A percentile compares a stretch with the other conserved stretches of the same genome.
Conservation (phyloP, 2,329 filamentous ascomycete genomes). For the Dissoconium aciculare region DNA sequence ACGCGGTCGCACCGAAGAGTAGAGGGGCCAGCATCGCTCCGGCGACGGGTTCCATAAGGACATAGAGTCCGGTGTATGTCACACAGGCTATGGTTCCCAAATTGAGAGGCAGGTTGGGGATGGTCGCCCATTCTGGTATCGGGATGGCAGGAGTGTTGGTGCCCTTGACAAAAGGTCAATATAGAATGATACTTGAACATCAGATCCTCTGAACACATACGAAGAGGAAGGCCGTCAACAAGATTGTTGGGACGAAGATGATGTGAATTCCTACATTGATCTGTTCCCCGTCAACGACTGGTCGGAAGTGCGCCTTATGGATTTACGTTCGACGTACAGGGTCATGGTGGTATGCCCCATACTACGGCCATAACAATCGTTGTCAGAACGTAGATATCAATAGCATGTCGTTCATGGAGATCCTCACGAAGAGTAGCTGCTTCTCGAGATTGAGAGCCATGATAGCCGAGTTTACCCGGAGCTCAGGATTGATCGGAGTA, state of each 20-base stretch:
- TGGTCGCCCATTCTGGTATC: slow-evolving; percentile 38
- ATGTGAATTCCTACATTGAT: slow-evolving; percentile 69
- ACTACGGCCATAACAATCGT: slow-evolving; percentile 36
- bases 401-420: too few relatives aligned
- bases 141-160: slow-evolving; percentile 42
- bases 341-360: slow-evolving; percentile 72
- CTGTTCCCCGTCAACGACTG: too few relatives aligned
- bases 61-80: slow-evolving; percentile 63
- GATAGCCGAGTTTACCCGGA: slow-evolving; percentile 4
- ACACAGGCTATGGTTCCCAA: slow-evolving; percentile 42
- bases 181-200: not conserved
- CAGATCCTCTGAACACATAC: slow-evolving; percentile 42
- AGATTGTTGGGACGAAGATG: slow-evolving; percentile 60
- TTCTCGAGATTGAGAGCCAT: slow-evolving; percentile 61
- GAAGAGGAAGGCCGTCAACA: slow-evolving; percentile 56
- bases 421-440: slow-evolving; percentile 65
- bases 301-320: too few relatives aligned
- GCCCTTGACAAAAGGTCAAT: slow-evolving; percentile 27
- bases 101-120: slow-evolving; percentile 45
- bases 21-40: slow-evolving; percentile 63
- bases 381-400: slow-evolving; percentile 9
- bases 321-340: too few relatives aligned
- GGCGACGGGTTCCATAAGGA: slow-evolving; percentile 87
- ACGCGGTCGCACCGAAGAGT: slow-evolving; percentile 59
- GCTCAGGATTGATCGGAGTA: not conserved